A percentile compares a stretch with the other conserved stretches of the same genome.
Conservation (phyloP, 768 basidiomycete species). For the Melanogaster broomeanus region DNA sequence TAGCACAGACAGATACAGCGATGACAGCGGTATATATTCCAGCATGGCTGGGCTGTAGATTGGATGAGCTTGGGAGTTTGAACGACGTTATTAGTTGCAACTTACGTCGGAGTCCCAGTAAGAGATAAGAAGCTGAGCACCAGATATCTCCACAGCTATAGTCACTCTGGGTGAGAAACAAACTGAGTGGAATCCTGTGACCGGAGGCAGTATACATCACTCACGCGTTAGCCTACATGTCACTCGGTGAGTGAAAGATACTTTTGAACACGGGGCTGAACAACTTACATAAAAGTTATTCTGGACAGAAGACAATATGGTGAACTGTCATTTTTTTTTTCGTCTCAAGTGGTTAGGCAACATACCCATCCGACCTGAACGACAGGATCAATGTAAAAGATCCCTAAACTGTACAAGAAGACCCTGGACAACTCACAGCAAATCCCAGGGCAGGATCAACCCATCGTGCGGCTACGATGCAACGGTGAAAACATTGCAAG, state of each 20-base stretch:
- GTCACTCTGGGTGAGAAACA: conserved; percentile 43
- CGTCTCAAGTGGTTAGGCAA: neutral
- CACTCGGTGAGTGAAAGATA: neutral
- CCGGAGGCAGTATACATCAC: neutral
- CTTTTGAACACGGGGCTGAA: neutral
- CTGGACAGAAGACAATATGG: conserved; percentile 18
- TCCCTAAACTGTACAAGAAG: neutral
- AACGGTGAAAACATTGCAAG: neutral
- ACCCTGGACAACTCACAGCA: conserved; percentile 42
- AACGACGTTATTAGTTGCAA: neutral
- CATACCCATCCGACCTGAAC: conserved; percentile 12
- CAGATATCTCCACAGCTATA: conserved; percentile 71
- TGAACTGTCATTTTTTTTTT: too few species aligned
- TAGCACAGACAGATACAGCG: conserved; percentile 51
- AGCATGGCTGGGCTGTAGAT: conserved; percentile 46
- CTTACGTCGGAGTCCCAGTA: conserved; percentile 70
- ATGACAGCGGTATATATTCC: conserved; percentile 60
- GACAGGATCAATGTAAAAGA: neutral
- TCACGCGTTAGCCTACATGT: conserved; percentile 2
- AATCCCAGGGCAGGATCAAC: conserved; percentile 65
- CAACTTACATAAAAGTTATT: conserved; percentile 55
- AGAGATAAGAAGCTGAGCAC: conserved; percentile 66
- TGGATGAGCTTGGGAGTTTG: neutral
- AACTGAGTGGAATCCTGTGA: neutral
- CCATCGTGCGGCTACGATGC: conserved; percentile 48